phyloP scores from a whole-genome alignment of 2,329 filamentous ascomycete genomes.

The Colletotrichum lini region DNA sequence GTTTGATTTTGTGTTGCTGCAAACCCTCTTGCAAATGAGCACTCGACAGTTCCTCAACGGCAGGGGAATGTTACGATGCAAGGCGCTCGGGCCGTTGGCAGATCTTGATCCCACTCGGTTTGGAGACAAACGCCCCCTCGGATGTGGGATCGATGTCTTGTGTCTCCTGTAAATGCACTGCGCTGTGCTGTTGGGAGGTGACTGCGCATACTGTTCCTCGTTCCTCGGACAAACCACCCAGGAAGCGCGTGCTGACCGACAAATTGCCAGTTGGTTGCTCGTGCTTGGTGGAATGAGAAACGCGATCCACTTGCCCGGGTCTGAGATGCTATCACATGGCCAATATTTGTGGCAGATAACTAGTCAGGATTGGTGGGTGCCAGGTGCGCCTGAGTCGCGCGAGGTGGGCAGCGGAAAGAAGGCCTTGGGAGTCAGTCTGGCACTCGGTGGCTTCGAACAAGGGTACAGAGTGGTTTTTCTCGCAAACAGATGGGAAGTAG shows the following conservation, averaged over 20 bases:
- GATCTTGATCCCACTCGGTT: slow-evolving; percentile 17
- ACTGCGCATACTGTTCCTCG: background rate
- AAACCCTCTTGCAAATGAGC: slow-evolving; percentile 30
- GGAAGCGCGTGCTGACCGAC: background rate
- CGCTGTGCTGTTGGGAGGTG: background rate
- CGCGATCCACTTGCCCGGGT: slow-evolving; percentile 39
- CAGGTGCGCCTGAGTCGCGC: slow-evolving; percentile 32
- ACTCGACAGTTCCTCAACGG: slow-evolving; percentile 29
- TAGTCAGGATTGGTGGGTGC: slow-evolving; percentile 35
- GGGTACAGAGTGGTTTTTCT: too few species aligned
- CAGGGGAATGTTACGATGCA: slow-evolving; percentile 26
- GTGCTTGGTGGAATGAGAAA: slow-evolving; percentile 28
- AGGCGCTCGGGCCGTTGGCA: slow-evolving; percentile 25
- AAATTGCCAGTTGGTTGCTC: slow-evolving; percentile 2
- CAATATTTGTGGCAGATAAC: slow-evolving; percentile 28
- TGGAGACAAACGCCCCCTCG: slow-evolving; percentile 7
- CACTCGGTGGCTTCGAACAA: background rate
- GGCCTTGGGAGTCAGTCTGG: background rate
- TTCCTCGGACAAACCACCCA: background rate
- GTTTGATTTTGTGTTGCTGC: slow-evolving; percentile 1
- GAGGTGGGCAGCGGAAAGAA: background rate
- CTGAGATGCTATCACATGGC: slow-evolving; percentile 42
- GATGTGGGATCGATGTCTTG: background rate
- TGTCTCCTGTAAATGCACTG: slow-evolving; percentile 9
- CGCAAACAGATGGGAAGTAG: too few species aligned